Percentiles rank a stretch among this genome's conserved stretches.
phyloP scores from a whole-genome alignment of 257 asterid species.

The Handroanthus guayacan region DNA sequence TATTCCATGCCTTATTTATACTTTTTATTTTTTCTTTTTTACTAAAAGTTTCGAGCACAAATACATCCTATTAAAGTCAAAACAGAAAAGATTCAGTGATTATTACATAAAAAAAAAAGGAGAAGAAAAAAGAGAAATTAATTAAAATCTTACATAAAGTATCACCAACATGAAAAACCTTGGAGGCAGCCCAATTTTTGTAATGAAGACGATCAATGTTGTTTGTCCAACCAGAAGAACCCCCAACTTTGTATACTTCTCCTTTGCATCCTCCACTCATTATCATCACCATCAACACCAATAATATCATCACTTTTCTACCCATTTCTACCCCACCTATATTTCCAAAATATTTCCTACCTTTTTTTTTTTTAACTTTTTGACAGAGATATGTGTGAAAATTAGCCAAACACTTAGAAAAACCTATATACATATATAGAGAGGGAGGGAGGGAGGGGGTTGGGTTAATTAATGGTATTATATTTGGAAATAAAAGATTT shows the following conservation, averaged over 20 bases:
- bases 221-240: slow-evolving; percentile 59
- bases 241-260: slow-evolving; percentile 57
- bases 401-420: background rate
- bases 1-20: no score
- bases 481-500: slow-evolving; percentile 16
- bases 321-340: slow-evolving; percentile 32
- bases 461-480: background rate
- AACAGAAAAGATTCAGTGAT: no score
- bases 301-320: slow-evolving; percentile 10
- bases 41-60: no score
- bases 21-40: no score
- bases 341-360: background rate
- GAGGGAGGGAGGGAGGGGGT: background rate
- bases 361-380: background rate
- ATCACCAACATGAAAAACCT: slow-evolving; percentile 54
- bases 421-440: background rate
- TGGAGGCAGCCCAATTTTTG: slow-evolving; percentile 61
- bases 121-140: background rate
- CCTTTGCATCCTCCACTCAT: slow-evolving; percentile 14
- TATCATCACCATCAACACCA: background rate
- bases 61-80: no score
- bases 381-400: background rate
- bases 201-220: slow-evolving; percentile 33
- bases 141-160: slow-evolving; percentile 41
- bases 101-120: background rate